Evolutionary conservation across 2,329 filamentous ascomycete genomes (phyloP), one percentile per base, ranked within the genome.

Genomic region (Xylariomycetidae sp.): DNA sequence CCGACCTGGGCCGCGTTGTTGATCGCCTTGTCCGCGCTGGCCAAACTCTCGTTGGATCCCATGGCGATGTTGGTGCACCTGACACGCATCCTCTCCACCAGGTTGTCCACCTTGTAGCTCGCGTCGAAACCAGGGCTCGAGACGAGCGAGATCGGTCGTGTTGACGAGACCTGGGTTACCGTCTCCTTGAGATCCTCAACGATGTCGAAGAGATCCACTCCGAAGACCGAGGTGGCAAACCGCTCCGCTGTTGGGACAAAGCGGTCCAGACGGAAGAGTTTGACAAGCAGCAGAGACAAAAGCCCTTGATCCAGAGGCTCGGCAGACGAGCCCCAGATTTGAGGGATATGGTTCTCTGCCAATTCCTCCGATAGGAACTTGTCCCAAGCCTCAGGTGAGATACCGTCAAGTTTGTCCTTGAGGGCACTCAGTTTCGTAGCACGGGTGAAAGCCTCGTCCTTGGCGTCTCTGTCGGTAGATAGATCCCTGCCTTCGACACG

Each of bases 61-160:
- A 98, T 98, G 50, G 94, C 94, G 55, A 98, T 96, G 61, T 96
- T 96, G 38, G 88, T 89, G 66, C 92, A 98, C 34, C 77, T 81
- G 32, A 87, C 82, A 38, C 79, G 77, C 59, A 80, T 82, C 46
- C 87, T 78, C 61, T 95, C 87, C 18, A 97, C 94, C 34, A 98
- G 72, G 41, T 82, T 88, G 60, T 98, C 92, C 40, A 98, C 92
- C 70, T 98, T 98, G 79, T 97, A 98, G 58, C 88, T 95, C 34
- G 94, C 94, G 62, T 98, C 92, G 58, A 98, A 98, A 23, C 92
- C 92, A 40, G 90, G 88, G 53, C 85, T 96, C 5, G 92, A 98
- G 51, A 90, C 90, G 22, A 98, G 75, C 4, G 92, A 85, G 47
- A 98, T 85, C 8, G 92, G 92, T 3, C 87, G 81, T 19, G 80